phyloP scores from a whole-genome alignment of 1,284 basidiomycete species.

The Rhodotorula sp. region DNA sequence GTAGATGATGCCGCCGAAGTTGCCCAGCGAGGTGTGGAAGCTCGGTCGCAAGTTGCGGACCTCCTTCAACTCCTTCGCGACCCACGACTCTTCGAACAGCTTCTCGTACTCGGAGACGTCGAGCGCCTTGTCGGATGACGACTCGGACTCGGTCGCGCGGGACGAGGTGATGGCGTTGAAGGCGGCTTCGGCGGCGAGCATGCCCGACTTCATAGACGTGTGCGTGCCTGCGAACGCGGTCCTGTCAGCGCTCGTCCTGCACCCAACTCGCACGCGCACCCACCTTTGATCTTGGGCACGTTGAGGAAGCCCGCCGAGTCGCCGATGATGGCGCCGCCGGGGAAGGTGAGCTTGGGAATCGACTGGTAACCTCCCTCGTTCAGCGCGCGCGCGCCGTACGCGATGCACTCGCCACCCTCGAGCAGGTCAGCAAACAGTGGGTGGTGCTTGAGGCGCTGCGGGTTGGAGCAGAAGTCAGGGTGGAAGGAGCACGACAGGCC shows the following conservation, averaged over 20 bases:
- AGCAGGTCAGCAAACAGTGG: slow-evolving; percentile 82
- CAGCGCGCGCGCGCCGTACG: slow-evolving; percentile 86
- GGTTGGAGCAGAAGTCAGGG: neutral
- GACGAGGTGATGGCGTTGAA: slow-evolving; percentile 61
- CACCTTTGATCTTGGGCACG: slow-evolving; percentile 91
- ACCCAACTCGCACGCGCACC: neutral
- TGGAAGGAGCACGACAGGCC: neutral
- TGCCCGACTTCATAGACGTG: slow-evolving; percentile 99
- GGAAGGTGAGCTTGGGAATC: slow-evolving; percentile 87
- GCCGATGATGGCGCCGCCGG: slow-evolving; percentile 90
- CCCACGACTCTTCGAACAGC: slow-evolving; percentile 76
- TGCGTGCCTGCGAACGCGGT: slow-evolving; percentile 64
- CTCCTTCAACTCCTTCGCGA: slow-evolving; percentile 82
- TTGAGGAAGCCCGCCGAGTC: slow-evolving; percentile 97
- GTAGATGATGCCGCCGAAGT: slow-evolving; percentile 86
- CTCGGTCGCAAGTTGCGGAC: slow-evolving; percentile 90
- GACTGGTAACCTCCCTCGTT: slow-evolving; percentile 96
- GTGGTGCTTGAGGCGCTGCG: slow-evolving; percentile 97
- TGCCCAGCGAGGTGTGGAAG: slow-evolving; percentile 79
- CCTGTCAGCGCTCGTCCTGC: neutral
- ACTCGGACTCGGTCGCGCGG: slow-evolving; percentile 9
- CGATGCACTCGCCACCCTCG: slow-evolving; percentile 71
- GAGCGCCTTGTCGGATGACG: slow-evolving; percentile 44
- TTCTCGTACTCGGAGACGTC: slow-evolving; percentile 78
- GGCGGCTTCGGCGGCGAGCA: slow-evolving; percentile 89